phyloP scores from a whole-genome alignment of 192 early-diverging fungal genomes.

The Dimargaris cristalligena region DNA sequence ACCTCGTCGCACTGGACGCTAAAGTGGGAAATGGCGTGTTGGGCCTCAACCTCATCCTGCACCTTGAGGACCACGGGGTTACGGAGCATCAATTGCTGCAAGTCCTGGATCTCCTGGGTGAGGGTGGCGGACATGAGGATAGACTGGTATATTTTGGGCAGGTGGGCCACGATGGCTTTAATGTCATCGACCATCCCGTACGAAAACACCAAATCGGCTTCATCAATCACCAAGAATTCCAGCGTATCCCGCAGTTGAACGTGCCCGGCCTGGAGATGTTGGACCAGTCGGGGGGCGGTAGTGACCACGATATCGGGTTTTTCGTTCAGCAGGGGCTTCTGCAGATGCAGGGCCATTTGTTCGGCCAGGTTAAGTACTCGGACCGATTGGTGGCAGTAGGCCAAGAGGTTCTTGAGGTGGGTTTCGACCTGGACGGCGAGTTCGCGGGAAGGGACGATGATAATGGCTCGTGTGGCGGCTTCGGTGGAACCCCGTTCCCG shows the following conservation, averaged over 20 bases:
- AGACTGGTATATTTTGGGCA: slow-evolving; percentile 81
- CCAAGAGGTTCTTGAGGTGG: slow-evolving; percentile 50
- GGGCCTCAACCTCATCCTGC: slow-evolving; percentile 41
- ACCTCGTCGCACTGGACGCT: slow-evolving; percentile 52
- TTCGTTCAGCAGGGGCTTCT: slow-evolving; percentile 63
- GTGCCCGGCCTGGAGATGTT: slow-evolving; percentile 46
- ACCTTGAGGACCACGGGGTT: slow-evolving; percentile 75
- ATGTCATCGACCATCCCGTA: slow-evolving; percentile 91
- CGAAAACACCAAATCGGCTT: slow-evolving; percentile 85
- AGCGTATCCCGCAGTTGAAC: slow-evolving; percentile 36
- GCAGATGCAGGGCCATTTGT: slow-evolving; percentile 19
- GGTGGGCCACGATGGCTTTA: slow-evolving; percentile 43
- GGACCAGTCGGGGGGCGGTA: slow-evolving; percentile 67
- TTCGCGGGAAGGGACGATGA: slow-evolving; percentile 91
- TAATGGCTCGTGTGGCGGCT: slow-evolving; percentile 34
- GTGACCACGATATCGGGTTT: slow-evolving; percentile 73
- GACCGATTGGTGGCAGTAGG: slow-evolving; percentile 43
- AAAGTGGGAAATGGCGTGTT: slow-evolving; percentile 52
- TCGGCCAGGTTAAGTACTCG: slow-evolving; percentile 19
- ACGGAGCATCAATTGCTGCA: slow-evolving; percentile 74
- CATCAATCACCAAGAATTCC: slow-evolving; percentile 85
- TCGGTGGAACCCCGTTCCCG: slow-evolving; percentile 20
- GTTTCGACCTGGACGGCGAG: slow-evolving; percentile 82
- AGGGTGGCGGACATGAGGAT: slow-evolving; percentile 92
- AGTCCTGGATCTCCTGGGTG: slow-evolving; percentile 66